Conservation (phyloP, 805 yeast genomes). For the Trichomonascus vanleenenianus region DNA sequence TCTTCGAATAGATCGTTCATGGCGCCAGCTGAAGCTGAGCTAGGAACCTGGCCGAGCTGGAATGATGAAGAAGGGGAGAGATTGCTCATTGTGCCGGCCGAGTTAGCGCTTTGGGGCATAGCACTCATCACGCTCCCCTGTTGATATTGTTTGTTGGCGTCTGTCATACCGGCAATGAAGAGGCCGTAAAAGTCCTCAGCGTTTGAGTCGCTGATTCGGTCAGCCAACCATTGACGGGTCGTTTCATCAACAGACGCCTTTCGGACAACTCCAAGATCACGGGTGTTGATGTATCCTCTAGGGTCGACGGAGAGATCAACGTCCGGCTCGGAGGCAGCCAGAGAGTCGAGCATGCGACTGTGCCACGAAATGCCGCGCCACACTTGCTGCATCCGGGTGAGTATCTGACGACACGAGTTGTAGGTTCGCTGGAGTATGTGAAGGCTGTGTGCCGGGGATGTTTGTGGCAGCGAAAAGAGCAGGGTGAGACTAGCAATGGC, state of each 20-base stretch:
- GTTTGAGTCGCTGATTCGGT: constrained; percentile 9
- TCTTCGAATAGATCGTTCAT: no score
- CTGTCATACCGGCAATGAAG: constrained; percentile 20
- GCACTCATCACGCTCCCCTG: not conserved
- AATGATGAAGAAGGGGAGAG: no score
- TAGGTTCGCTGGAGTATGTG: constrained; percentile 18
- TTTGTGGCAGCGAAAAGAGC: constrained; percentile 16
- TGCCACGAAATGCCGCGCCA: constrained; percentile 26
- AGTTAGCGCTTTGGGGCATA: not conserved
- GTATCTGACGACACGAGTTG: constrained; percentile 19
- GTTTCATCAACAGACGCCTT: constrained; percentile 20
- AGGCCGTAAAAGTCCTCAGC: constrained; percentile 17
- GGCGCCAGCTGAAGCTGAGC: no score
- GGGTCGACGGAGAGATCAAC: constrained; percentile 19
- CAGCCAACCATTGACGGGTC: constrained; percentile 19
- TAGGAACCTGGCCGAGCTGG: no score
- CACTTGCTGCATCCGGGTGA: constrained; percentile 16
- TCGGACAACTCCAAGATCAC: constrained; percentile 18
- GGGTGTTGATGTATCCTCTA: constrained; percentile 14
- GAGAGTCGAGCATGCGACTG: constrained; percentile 20
- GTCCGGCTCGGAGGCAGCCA: constrained; percentile 23
- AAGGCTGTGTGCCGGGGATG: constrained; percentile 12
- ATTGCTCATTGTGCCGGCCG: no score
- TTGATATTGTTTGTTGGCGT: constrained; percentile 1
- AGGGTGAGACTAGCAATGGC: constrained; percentile 22